These are phyloP conservation scores for Actinomortierella wolfii DNA, from an alignment of 371 early-diverging fungal genomes.

Conservation along the genomic window DNA sequence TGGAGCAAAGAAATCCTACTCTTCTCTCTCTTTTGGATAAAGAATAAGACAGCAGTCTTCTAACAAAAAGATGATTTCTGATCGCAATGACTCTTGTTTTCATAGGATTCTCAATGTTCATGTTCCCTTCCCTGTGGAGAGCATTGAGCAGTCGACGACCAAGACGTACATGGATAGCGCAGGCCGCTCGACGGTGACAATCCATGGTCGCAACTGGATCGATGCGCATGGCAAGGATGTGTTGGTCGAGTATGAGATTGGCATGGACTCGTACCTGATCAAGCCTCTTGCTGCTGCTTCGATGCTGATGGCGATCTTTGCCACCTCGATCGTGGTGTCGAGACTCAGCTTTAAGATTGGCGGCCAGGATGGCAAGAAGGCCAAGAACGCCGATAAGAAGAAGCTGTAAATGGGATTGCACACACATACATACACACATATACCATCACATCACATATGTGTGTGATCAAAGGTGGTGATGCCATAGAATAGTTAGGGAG, in stretches of 20 bases:
- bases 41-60: no score
- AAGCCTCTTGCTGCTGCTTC: constrained; percentile 41
- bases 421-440: no score
- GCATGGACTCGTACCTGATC: constrained; percentile 18
- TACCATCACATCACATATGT: no score
- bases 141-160: constrained; percentile 49
- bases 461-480: no score
- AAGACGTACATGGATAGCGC: constrained; percentile 82
- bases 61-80: no score
- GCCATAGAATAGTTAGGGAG: no score
- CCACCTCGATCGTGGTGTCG: constrained; percentile 27
- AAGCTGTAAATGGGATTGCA: no score
- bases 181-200: constrained; percentile 71
- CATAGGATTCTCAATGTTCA: constrained; percentile 62
- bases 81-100: no score
- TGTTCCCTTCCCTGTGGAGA: constrained; percentile 63
- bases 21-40: not conserved
- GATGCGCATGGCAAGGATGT: constrained; percentile 63
- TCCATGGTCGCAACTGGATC: constrained; percentile 69
- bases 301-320: constrained; percentile 36
- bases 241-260: constrained; percentile 34
- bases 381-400: no score
- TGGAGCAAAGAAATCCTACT: not conserved
- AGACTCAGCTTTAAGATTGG: constrained; percentile 37
- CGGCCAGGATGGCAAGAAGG: constrained; percentile 20